Conservation (phyloP, 441 rosid genomes). For the Kokia cookei region DNA sequence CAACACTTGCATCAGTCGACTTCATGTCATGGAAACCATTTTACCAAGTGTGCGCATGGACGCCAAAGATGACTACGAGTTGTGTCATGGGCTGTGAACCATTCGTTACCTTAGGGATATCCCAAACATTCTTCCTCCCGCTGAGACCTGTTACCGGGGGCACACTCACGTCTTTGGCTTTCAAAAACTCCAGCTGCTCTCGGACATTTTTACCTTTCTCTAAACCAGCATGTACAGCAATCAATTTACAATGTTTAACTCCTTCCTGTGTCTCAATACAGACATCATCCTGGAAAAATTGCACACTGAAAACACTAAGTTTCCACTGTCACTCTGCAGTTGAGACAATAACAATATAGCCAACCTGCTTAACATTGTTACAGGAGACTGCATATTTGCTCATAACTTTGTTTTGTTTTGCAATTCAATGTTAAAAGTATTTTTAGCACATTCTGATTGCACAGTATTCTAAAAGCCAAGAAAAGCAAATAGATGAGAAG, state of each 20-base stretch:
- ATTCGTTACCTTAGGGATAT: constrained; percentile 59
- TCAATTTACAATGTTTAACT: constrained; percentile 51
- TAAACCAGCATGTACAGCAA: constrained; percentile 79
- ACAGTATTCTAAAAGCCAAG: too few species aligned
- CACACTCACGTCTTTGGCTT: constrained; percentile 51
- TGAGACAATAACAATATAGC: background rate
- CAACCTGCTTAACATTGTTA: too few species aligned
- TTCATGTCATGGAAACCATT: background rate
- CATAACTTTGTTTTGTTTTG: background rate
- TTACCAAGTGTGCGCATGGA: background rate
- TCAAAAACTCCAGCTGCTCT: constrained; percentile 54
- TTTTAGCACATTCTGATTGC: background rate
- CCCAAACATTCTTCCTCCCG: constrained; percentile 75
- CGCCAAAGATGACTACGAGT: background rate
- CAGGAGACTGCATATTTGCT: background rate
- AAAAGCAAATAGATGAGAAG: too few species aligned
- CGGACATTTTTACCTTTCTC: constrained; percentile 45
- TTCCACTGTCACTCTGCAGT: background rate
- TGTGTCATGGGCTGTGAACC: background rate
- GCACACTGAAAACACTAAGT: background rate
- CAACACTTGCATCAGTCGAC: background rate
- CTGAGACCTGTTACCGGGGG: constrained; percentile 54
- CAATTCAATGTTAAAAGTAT: background rate
- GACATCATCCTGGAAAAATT: constrained; percentile 53
- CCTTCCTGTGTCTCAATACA: constrained; percentile 45